Evolutionary conservation across 805 yeast genomes (phyloP).

Genomic region (Wickerhamiella allomyrinae): DNA sequence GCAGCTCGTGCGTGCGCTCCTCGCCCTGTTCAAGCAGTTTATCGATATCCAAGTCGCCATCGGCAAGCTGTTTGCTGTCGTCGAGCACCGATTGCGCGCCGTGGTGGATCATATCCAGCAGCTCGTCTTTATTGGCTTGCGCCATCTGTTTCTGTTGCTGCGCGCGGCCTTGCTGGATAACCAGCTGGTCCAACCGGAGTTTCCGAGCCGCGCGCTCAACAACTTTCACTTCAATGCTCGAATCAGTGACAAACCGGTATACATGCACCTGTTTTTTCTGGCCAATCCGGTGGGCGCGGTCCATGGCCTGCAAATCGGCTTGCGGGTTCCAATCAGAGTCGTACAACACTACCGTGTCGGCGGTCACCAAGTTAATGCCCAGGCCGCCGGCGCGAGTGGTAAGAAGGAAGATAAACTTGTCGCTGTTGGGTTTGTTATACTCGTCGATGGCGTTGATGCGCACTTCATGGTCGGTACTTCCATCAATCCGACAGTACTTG

Average conservation of each 20-base stretch:
- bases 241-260: conserved; percentile 83
- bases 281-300: conserved; percentile 93
- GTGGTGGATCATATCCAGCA: conserved; percentile 88
- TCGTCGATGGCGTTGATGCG: conserved; percentile 88
- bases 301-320: conserved; percentile 97
- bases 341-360: conserved; percentile 75
- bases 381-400: conserved; percentile 97
- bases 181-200: conserved; percentile 80
- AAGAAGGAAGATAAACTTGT: conserved; percentile 67
- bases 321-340: conserved; percentile 98
- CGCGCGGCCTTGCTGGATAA: conserved; percentile 81
- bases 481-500: conserved; percentile 85
- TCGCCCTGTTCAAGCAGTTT: conserved; percentile 68
- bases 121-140: conserved; percentile 50
- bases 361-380: conserved; percentile 84
- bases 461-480: conserved; percentile 84
- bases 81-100: conserved; percentile 88
- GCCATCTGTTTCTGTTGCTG: conserved; percentile 32
- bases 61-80: conserved; percentile 17
- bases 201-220: conserved; percentile 93
- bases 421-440: conserved; percentile 67
- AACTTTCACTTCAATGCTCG: conserved; percentile 93
- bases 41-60: conserved; percentile 48
- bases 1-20: conserved; percentile 62
- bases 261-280: conserved; percentile 93